Base-by-base conservation (phyloP, 352 stramenopile genomes). In the Lagenidium giganteum region DNA sequence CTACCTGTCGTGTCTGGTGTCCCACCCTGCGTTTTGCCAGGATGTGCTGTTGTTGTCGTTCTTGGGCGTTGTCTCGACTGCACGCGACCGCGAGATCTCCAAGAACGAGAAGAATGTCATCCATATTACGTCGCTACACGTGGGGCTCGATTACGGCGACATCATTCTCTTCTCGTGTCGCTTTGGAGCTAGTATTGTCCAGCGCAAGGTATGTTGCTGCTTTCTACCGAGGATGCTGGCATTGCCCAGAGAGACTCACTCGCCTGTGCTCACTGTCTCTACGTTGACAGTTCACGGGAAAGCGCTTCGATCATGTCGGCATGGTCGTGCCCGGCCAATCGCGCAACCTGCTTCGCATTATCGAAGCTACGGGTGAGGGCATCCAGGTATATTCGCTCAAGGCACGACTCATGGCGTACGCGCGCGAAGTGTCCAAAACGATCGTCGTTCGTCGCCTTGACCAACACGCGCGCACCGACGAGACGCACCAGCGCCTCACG, bases 201-300 rank as follows among this genome's bases (percentile, higher is more conserved):
- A 84, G 43, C 72, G 74, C 18, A 84, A 75, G 70, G 69, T 87
- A n/a, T n/a, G n/a, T n/a, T n/a, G n/a, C n/a, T n/a, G n/a, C n/a
- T n/a, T n/a, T n/a, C n/a, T n/a, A n/a, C n/a, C n/a, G n/a, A n/a
- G n/a, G n/a, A n/a, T n/a, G n/a, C n/a, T n/a, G n/a, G n/a, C n/a
- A n/a, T n/a, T n/a, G n/a, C n/a, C n/a, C n/a, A n/a, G n/a, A n/a
- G n/a, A n/a, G n/a, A n/a, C n/a, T n/a, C n/a, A n/a, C n/a, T n/a
- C n/a, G n/a, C n/a, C n/a, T n/a, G n/a, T n/a, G n/a, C n/a, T n/a
- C n/a, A n/a, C n/a, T n/a, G n/a, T n/a, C n/a, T n/a, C n/a, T n/a
- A n/a, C n/a, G n/a, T n/a, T n/a, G n/a, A n/a, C n/a, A n/a, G n/a
- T n/a, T n/a, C 32, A 87, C 74, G 26, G 63, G 74, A 11, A 67